Conservation (phyloP, 1,139 yeast genomes). For the Suhomyces chickasaworum region DNA sequence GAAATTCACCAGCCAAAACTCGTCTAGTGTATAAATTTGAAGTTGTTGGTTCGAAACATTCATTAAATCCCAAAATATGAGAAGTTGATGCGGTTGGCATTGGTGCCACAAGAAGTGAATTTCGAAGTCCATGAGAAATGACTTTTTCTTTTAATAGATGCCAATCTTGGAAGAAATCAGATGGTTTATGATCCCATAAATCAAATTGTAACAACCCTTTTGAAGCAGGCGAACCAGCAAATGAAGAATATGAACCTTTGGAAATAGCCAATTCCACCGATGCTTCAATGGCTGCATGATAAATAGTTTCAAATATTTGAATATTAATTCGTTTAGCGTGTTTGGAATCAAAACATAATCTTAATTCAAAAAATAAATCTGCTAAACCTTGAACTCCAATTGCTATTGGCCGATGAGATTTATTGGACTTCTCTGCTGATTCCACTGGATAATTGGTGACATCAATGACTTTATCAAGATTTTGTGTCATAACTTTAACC, state of each 20-base stretch:
- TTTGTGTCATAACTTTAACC: slow-evolving; percentile 71
- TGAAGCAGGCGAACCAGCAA: slow-evolving; percentile 81
- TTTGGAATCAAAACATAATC: slow-evolving; percentile 77
- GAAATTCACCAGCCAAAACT: slow-evolving; percentile 63
- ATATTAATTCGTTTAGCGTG: slow-evolving; percentile 71
- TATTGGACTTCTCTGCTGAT: slow-evolving; percentile 68
- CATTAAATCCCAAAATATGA: slow-evolving; percentile 61
- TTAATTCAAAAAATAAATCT: slow-evolving; percentile 73
- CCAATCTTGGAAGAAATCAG: slow-evolving; percentile 66
- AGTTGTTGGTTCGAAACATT: slow-evolving; percentile 64
- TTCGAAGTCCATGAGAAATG: slow-evolving; percentile 52
- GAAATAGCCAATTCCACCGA: slow-evolving; percentile 71
- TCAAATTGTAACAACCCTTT: slow-evolving; percentile 78
- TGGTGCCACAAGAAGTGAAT: slow-evolving; percentile 63
- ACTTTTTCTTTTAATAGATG: slow-evolving; percentile 49
- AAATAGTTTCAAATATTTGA: slow-evolving; percentile 86
- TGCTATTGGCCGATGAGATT: slow-evolving; percentile 83
- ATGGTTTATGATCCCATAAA: slow-evolving; percentile 76
- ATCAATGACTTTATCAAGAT: slow-evolving; percentile 77
- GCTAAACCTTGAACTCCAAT: slow-evolving; percentile 91
- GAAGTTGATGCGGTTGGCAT: slow-evolving; percentile 71
- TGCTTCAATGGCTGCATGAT: slow-evolving; percentile 83
- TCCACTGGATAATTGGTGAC: slow-evolving; percentile 76
- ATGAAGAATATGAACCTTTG: slow-evolving; percentile 68
- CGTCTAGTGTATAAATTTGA: slow-evolving; percentile 62